Conservation (phyloP, 352 stramenopile species). For the Phytophthora nicotianae region DNA sequence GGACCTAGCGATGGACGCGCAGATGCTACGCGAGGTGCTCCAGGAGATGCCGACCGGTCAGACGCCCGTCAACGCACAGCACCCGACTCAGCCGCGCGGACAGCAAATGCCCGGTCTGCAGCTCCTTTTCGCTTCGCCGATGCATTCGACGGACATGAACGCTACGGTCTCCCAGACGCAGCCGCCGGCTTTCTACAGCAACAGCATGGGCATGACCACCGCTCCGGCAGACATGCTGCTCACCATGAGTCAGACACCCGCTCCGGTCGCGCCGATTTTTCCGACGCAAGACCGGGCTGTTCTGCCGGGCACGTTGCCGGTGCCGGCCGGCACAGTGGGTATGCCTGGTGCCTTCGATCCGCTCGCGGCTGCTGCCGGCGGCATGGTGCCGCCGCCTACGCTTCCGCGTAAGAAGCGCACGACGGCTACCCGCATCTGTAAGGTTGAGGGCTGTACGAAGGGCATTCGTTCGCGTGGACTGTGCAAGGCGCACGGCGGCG, state of each 20-base stretch:
- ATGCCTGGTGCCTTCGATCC: conserved; percentile 8
- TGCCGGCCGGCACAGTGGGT: conserved; percentile 1
- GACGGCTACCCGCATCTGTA: conserved; percentile 67
- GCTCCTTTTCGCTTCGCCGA: conserved; percentile 41
- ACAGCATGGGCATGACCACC: conserved; percentile 23
- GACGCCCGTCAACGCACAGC: conserved; percentile 22
- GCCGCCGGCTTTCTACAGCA: conserved; percentile 26
- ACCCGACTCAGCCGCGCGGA: conserved; percentile 17
- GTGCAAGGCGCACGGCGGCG: conserved; percentile 86
- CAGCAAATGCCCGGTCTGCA: conserved; percentile 41
- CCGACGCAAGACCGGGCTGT: conserved; percentile 9
- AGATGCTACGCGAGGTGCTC: conserved; percentile 50
- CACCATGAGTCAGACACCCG: conserved; percentile 30
- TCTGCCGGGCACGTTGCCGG: conserved; percentile 21
- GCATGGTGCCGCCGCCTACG: conserved; percentile 8
- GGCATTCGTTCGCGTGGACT: conserved; percentile 79
- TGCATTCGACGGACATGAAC: conserved; percentile 34
- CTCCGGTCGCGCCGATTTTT: conserved; percentile 24
- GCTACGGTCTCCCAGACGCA: background rate
- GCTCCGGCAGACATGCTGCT: conserved; percentile 31
- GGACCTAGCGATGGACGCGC: conserved; percentile 43
- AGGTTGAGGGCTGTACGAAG: conserved; percentile 73
- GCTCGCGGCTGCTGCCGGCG: conserved; percentile 4
- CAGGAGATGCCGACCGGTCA: conserved; percentile 38
- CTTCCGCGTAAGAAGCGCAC: conserved; percentile 63